Conservation (phyloP, 2,329 filamentous ascomycete species). For the Xylogone sp. region DNA sequence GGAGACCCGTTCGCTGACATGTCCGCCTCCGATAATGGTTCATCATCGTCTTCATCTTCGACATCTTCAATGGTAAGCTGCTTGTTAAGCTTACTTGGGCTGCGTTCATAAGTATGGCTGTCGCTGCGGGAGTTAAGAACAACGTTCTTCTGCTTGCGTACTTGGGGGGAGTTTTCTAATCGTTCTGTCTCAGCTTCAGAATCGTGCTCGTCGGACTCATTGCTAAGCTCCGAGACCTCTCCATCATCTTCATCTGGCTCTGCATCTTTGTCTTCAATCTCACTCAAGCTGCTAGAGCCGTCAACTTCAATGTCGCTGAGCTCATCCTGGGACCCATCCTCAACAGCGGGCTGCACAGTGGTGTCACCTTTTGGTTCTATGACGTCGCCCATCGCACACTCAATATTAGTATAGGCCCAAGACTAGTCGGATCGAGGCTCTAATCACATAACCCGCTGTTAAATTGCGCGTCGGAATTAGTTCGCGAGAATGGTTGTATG, state of each 20-base stretch:
- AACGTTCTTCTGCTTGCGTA: constrained; percentile 55
- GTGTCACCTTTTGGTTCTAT: constrained; percentile 22
- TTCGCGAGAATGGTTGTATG: neutral
- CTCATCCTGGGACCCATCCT: constrained; percentile 21
- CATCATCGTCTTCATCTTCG: constrained; percentile 35
- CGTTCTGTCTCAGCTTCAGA: constrained; percentile 94
- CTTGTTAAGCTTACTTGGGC: constrained; percentile 73
- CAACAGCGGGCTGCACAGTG: constrained; percentile 22
- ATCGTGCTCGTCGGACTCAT: constrained; percentile 53
- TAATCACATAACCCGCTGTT: constrained; percentile 25
- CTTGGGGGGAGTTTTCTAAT: constrained; percentile 79
- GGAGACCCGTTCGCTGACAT: constrained; percentile 33
- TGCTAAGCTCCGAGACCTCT: constrained; percentile 30
- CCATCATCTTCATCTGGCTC: constrained; percentile 59
- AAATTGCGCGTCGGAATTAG: constrained; percentile 5
- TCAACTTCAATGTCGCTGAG: constrained; percentile 37
- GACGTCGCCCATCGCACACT: constrained; percentile 24
- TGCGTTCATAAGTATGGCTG: constrained; percentile 56
- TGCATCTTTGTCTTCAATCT: constrained; percentile 76
- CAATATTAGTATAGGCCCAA: constrained; percentile 15
- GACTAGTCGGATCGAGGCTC: constrained; percentile 17
- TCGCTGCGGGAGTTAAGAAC: constrained; percentile 53
- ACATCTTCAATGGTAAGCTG: constrained; percentile 41
- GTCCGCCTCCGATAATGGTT: constrained; percentile 26
- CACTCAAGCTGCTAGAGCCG: constrained; percentile 87